Base-by-base conservation (phyloP, 2,329 filamentous ascomycete species). In the Epicoccum nigrum region DNA sequence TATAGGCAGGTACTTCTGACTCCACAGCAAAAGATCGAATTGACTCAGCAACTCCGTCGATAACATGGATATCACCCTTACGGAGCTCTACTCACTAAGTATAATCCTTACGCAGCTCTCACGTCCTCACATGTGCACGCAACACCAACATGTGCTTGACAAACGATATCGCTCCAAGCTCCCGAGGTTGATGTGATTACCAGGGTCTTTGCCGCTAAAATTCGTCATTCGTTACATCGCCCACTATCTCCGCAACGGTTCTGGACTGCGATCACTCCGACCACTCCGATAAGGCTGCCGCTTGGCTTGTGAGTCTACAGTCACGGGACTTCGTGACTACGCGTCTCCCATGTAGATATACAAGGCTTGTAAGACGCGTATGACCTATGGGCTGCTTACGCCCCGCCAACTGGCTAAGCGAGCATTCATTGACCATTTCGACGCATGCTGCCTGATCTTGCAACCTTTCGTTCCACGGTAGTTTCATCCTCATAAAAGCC, bases 141-240 rank as follows among this genome's bases (percentile, higher is more conserved):
- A 15, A 30, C 13, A 34, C 44, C 50, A 33, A 53, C 44, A 43
- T 48, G n/a, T 44, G 43, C 50, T 47, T 11, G 27, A 19, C 11
- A 44, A 34, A 34, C 23, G 12, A 32, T 21, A 38, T 38, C 9
- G 20, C 11, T 32, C n/a, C 17, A 37, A 13, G n/a, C 19, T 28
- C 34, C 49, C 15, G 17, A 35, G 28, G 49, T 46, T 46, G 42
- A 51, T 16, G 42, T 38, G 32, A 39, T 42, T 21, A 17, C 46
- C 17, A 37, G 25, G 46, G 39, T 48, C 28, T 27, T 28, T 41
- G 13, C 21, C 31, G 32, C 38, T 46, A 46, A 33, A 7, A 13
- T 44, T 33, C 40, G 46, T 44, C 46, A 50, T 50, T 44, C 20
- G 35, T 15, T 32, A 28, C 25, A 34, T 17, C 31, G 30, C 13